Conservation (phyloP, 495 filamentous ascomycete genomes). For the Neurospora sp. region DNA sequence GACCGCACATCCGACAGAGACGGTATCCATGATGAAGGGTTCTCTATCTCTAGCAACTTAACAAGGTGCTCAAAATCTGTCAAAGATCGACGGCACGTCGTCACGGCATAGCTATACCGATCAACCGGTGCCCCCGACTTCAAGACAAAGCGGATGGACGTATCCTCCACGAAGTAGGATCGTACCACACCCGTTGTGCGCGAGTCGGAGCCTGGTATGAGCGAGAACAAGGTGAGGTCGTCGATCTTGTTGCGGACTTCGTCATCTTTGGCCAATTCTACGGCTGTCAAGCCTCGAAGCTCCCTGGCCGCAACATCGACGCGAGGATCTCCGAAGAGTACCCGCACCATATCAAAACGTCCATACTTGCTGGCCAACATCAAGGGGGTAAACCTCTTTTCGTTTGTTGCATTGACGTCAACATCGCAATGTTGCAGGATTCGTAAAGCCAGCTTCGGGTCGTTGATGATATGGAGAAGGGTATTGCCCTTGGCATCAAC, state of each 20-base stretch:
- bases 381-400: conserved; percentile 86
- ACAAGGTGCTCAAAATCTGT: conserved; percentile 86
- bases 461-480: conserved; percentile 83
- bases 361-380: conserved; percentile 99
- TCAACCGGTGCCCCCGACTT: conserved; percentile 76
- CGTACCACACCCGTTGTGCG: conserved; percentile 87
- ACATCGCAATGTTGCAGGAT: conserved; percentile 79
- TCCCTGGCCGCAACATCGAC: conserved; percentile 83
- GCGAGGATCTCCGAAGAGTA: conserved; percentile 74
- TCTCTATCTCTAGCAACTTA: conserved; percentile 78
- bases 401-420: conserved; percentile 91
- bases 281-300: conserved; percentile 79
- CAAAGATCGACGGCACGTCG: conserved; percentile 84
- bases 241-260: conserved; percentile 95
- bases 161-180: conserved; percentile 97
- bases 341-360: conserved; percentile 82
- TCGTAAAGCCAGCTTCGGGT: conserved; percentile 61
- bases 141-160: conserved; percentile 80
- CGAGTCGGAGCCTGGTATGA: conserved; percentile 58
- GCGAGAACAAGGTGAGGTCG: conserved; percentile 77
- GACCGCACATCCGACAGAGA: conserved; percentile 67
- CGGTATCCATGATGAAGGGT: conserved; percentile 91
- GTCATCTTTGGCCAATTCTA: conserved; percentile 96
- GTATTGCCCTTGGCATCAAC: conserved; percentile 91
- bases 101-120: conserved; percentile 71